phyloP scores from a whole-genome alignment of 176 grass and related monocot species.

The Zizania latifolia region DNA sequence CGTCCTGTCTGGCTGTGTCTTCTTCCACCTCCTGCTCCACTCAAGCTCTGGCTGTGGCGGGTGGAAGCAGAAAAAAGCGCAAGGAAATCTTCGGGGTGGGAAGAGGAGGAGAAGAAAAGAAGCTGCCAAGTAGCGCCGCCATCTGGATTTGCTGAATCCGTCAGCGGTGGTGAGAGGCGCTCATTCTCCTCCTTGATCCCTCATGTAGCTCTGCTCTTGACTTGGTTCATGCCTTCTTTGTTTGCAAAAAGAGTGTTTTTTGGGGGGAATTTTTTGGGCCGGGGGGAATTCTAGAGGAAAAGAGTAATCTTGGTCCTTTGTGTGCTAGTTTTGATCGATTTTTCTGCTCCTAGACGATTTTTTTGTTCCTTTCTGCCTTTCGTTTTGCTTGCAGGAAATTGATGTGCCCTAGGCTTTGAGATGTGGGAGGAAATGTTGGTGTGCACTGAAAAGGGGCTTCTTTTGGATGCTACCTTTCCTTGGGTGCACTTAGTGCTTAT shows the following conservation, averaged over 20 bases:
- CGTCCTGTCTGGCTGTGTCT: background rate
- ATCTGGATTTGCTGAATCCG: constrained; percentile 14
- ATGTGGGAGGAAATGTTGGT: background rate
- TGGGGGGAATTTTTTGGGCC: background rate
- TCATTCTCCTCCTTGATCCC: background rate
- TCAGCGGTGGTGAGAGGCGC: background rate
- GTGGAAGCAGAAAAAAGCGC: background rate
- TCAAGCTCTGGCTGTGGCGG: background rate
- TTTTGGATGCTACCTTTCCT: background rate
- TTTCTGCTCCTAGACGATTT: background rate
- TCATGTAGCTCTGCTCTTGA: background rate
- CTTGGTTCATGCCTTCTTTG: background rate
- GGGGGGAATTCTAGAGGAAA: background rate
- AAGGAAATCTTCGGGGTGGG: background rate
- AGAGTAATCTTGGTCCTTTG: background rate
- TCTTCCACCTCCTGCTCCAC: background rate
- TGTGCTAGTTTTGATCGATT: background rate
- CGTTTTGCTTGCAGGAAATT: background rate
- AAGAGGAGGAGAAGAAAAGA: background rate
- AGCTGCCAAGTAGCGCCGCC: background rate
- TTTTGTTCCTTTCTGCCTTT: background rate
- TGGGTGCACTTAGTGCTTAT: background rate
- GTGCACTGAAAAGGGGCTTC: background rate
- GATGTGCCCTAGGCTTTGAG: background rate
- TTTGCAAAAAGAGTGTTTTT: background rate